These are phyloP conservation scores for Nematodospora anomalae DNA, from an alignment of 1,139 yeast genomes.

Conservation along the genomic window DNA sequence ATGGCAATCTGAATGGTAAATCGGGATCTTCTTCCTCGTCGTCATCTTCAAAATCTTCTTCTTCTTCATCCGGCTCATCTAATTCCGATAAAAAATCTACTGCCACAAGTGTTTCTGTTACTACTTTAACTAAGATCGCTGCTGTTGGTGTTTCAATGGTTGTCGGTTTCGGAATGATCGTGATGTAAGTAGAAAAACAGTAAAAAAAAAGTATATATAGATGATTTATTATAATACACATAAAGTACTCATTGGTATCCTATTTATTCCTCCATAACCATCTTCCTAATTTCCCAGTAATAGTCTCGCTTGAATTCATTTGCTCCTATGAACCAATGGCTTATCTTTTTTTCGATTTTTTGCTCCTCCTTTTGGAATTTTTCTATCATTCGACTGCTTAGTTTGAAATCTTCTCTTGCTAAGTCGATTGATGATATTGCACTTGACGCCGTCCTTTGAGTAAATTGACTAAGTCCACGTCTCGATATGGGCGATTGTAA, in stretches of 20 bases:
- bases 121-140: slow-evolving; percentile 15
- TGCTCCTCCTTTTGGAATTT: slow-evolving; percentile 52
- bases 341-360: slow-evolving; percentile 47
- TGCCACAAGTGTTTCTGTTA: slow-evolving; percentile 14
- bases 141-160: slow-evolving; percentile 25
- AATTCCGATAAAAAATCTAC: slow-evolving; percentile 16
- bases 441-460: slow-evolving; percentile 39
- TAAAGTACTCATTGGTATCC: not conserved
- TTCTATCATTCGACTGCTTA: slow-evolving; percentile 40
- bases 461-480: slow-evolving; percentile 30
- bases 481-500: slow-evolving; percentile 15
- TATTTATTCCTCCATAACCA: slow-evolving; percentile 43
- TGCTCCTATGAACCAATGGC: slow-evolving; percentile 48
- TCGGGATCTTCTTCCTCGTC: slow-evolving; percentile 23
- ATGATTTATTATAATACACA: slow-evolving; percentile 1
- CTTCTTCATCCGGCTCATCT: slow-evolving; percentile 17
- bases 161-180: slow-evolving; percentile 23
- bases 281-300: slow-evolving; percentile 54
- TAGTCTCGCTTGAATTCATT: slow-evolving; percentile 35
- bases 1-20: slow-evolving; percentile 18
- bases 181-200: slow-evolving; percentile 20
- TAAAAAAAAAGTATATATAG: slow-evolving; percentile 1
- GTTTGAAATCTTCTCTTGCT: slow-evolving; percentile 34
- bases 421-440: slow-evolving; percentile 15
- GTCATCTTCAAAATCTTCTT: slow-evolving; percentile 19